phyloP scores from a whole-genome alignment of 345 rosid species.

The Sisymbrium irio region DNA sequence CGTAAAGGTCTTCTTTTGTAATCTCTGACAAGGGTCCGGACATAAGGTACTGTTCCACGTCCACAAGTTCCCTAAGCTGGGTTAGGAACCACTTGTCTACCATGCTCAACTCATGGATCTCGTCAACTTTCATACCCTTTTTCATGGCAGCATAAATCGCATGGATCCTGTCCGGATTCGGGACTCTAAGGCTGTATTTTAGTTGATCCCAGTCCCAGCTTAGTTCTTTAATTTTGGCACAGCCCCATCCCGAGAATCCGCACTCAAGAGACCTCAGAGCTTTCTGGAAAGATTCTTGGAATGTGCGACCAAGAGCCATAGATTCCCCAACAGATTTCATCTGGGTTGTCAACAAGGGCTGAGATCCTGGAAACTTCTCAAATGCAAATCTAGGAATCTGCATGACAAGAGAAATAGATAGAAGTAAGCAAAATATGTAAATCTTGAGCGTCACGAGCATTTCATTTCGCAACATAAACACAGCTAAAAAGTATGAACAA shows the following conservation, averaged over 20 bases:
- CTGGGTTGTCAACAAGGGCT: slow-evolving; percentile 83
- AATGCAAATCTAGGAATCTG: slow-evolving; percentile 98
- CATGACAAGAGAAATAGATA: slow-evolving; percentile 21
- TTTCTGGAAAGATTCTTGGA: slow-evolving; percentile 96
- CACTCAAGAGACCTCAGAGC: slow-evolving; percentile 83
- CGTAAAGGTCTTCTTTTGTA: slow-evolving; percentile 76
- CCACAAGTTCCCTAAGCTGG: slow-evolving; percentile 83
- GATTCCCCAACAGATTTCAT: slow-evolving; percentile 98
- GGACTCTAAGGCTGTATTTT: slow-evolving; percentile 84
- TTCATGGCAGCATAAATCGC: slow-evolving; percentile 94
- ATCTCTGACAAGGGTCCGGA: slow-evolving; percentile 51
- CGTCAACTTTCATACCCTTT: slow-evolving; percentile 91
- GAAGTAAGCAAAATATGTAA: not conserved
- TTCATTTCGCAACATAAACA: not conserved
- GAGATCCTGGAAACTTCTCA: slow-evolving; percentile 98
- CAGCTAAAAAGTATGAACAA: not conserved
- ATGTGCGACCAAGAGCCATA: slow-evolving; percentile 93
- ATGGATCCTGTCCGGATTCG: slow-evolving; percentile 82
- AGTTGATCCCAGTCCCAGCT: slow-evolving; percentile 90
- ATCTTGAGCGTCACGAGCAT: not conserved
- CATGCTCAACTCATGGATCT: slow-evolving; percentile 69
- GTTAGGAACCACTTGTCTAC: slow-evolving; percentile 97
- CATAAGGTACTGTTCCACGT: slow-evolving; percentile 84
- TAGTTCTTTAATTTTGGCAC: slow-evolving; percentile 69
- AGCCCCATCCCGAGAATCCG: slow-evolving; percentile 94